These are phyloP conservation scores for Auricularia cornea DNA, from an alignment of 768 basidiomycete species.

Conservation along the genomic window DNA sequence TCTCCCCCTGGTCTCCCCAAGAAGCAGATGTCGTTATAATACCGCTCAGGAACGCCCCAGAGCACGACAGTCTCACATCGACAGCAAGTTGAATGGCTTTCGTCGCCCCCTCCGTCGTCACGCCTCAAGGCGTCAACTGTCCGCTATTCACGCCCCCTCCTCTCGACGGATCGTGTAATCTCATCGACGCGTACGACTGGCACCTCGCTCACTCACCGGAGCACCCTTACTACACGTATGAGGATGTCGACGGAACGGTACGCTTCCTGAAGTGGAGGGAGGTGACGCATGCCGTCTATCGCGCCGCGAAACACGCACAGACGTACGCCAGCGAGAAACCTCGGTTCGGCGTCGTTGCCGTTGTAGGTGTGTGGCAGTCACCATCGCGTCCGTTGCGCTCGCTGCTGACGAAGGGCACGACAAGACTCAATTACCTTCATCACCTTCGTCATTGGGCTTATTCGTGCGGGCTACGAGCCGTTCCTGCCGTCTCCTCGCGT, in stretches of 20 bases:
- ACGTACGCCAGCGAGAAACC: not conserved
- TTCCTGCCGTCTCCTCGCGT: conserved; percentile 36
- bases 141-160: conserved; percentile 28
- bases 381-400: not conserved
- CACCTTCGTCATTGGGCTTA: conserved; percentile 7
- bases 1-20: no score
- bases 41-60: no score
- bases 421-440: conserved; percentile 22
- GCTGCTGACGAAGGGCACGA: no score
- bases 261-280: not conserved
- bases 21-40: no score
- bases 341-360: conserved; percentile 9
- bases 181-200: conserved; percentile 29
- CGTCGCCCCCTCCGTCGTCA: not conserved
- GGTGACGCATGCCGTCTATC: not conserved
- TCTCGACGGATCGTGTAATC: conserved; percentile 23
- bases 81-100: no score
- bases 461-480: conserved; percentile 12
- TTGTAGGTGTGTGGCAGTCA: not conserved
- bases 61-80: no score
- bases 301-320: not conserved
- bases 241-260: not conserved
- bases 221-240: conserved; percentile 18
- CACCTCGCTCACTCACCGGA: conserved; percentile 20
- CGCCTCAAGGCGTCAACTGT: conserved; percentile 19